phyloP scores from a whole-genome alignment of 768 basidiomycete genomes.

The Trametes cubensis region DNA sequence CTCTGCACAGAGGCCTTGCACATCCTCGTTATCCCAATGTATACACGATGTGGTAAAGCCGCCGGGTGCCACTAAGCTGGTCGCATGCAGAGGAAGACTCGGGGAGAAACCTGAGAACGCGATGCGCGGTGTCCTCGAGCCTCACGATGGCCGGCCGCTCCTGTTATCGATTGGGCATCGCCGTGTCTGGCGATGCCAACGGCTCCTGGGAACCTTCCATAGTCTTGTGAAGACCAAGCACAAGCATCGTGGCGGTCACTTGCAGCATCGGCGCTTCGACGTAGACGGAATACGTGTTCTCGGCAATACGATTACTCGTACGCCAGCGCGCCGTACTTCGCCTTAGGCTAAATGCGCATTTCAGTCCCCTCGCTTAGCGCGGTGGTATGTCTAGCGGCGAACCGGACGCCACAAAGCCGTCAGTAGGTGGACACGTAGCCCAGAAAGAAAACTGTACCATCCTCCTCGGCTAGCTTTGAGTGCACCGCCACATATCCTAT shows the following conservation, averaged over 20 bases:
- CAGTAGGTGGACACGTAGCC: not conserved
- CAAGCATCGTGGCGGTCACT: conserved; percentile 21
- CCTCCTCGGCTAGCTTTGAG: conserved; percentile 5
- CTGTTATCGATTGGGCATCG: conserved; percentile 25
- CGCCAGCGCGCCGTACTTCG: not conserved
- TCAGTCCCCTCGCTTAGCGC: not conserved
- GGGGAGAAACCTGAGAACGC: conserved; percentile 4
- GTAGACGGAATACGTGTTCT: conserved; percentile 11
- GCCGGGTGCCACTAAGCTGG: not conserved
- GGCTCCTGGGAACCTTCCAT: conserved; percentile 16
- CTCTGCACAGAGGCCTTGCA: not conserved
- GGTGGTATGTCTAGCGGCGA: not conserved
- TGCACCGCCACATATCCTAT: conserved; percentile 21
- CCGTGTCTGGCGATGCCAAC: conserved; percentile 6
- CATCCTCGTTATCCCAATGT: conserved; percentile 7
- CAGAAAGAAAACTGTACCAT: not conserved
- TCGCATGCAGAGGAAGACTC: not conserved
- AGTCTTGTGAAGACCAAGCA: conserved; percentile 11
- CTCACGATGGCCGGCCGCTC: conserved; percentile 14
- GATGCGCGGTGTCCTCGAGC: conserved; percentile 5
- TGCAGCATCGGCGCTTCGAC: conserved; percentile 22
- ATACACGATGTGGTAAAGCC: not conserved
- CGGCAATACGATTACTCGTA: conserved; percentile 14
- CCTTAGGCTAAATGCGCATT: not conserved
- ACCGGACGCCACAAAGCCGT: not conserved